These are phyloP conservation scores for Vicia sativa DNA, from an alignment of 306 rosid species.

Conservation along the genomic window DNA sequence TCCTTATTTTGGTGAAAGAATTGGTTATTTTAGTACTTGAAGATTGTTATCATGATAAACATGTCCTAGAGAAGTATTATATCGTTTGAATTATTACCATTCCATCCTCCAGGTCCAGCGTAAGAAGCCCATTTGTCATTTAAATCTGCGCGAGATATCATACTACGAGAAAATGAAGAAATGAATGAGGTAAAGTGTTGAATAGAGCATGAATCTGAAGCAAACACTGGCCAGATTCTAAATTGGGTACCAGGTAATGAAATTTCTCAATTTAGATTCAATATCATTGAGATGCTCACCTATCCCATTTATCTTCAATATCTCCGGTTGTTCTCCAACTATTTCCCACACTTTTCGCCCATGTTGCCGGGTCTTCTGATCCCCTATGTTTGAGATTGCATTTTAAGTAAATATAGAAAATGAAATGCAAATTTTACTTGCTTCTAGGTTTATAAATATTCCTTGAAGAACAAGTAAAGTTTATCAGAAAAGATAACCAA, in stretches of 20 bases:
- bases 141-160: slow-evolving; percentile 63
- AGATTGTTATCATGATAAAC: too few species aligned
- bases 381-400: slow-evolving; percentile 58
- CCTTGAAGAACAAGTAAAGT: neutral
- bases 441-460: slow-evolving; percentile 1
- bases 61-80: neutral
- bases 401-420: neutral
- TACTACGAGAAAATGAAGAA: slow-evolving; percentile 43
- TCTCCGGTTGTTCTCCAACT: slow-evolving; percentile 91
- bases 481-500: neutral
- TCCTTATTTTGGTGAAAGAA: slow-evolving; percentile 9
- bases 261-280: too few species aligned
- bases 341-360: slow-evolving; percentile 69
- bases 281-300: slow-evolving; percentile 43
- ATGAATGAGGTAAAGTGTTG: slow-evolving; percentile 21
- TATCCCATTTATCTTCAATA: slow-evolving; percentile 66
- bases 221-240: neutral
- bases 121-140: slow-evolving; percentile 79
- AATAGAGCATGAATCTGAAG: slow-evolving; percentile 10
- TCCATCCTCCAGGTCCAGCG: slow-evolving; percentile 89
- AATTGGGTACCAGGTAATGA: too few species aligned
- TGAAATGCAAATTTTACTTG: neutral
- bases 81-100: slow-evolving; percentile 49
- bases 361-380: slow-evolving; percentile 64
- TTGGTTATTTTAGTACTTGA: neutral